Evolutionary conservation across 2,329 filamentous ascomycete species (phyloP).

Genomic region (Aureobasidium sp.): DNA sequence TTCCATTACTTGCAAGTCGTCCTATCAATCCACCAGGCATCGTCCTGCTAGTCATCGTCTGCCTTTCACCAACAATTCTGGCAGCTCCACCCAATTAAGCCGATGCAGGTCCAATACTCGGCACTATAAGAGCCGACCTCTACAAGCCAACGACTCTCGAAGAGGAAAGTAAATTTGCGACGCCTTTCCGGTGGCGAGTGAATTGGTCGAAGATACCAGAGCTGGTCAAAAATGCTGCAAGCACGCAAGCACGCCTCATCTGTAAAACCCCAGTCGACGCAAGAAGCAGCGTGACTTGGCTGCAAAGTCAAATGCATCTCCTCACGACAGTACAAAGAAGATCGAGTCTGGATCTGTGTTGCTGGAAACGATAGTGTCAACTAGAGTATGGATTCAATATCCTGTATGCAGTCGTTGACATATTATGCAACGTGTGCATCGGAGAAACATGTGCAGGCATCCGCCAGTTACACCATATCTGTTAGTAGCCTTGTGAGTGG

Average conservation of each 20-base stretch:
- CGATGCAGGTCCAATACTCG: background rate
- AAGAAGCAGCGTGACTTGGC: background rate
- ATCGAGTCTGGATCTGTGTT: background rate
- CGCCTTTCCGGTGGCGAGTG: background rate
- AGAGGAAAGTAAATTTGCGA: background rate
- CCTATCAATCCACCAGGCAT: background rate
- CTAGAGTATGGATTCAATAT: background rate
- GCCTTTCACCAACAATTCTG: background rate
- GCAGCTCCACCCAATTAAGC: background rate
- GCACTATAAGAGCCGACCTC: background rate
- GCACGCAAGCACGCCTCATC: background rate
- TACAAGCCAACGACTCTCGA: background rate
- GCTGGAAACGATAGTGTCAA: background rate
- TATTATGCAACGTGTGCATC: background rate
- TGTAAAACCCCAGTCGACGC: too few relatives aligned
- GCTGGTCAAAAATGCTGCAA: background rate
- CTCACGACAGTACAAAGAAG: too few relatives aligned
- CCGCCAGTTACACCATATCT: background rate
- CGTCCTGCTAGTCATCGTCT: background rate
- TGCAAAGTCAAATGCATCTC: background rate
- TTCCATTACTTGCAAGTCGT: background rate
- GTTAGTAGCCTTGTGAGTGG: background rate
- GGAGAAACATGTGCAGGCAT: background rate
- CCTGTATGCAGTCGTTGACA: background rate
- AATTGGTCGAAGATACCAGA: background rate